Base-by-base conservation (phyloP, 2,329 filamentous ascomycete genomes). In the Alternaria sp. region DNA sequence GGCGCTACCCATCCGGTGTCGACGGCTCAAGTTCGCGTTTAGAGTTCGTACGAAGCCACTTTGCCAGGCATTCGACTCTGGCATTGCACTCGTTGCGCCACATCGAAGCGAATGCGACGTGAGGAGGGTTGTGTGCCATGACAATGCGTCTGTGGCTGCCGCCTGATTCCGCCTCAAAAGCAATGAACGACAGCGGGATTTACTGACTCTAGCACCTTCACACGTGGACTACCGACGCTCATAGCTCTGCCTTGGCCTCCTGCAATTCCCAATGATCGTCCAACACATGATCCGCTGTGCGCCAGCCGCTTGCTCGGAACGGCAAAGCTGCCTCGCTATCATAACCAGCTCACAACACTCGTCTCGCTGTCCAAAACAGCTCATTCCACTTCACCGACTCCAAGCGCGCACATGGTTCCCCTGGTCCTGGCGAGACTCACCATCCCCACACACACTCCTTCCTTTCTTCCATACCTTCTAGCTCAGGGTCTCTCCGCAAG, bases 1-100 rank as follows among this genome's bases (percentile, higher is more conserved):
- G 64, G 62, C 69, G 59, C 67, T 68, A 68, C 64, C 59, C 54
- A 53, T 59, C 55, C 56, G 67, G 65, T 56, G 60, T 58, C 55
- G 53, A 64, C 25, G 61, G 57, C 50, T 65, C 43, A 62, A 32
- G 43, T 50, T 56, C 59, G 59, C 60, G 25, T 50, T 43, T 46
- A 43, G 46, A 61, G 47, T 46, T 70, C 65, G 66, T 67, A 69
- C 69, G 64, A 70, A 45, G 50, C 55, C 40, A 52, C 49, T 25
- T 26, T 28, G 47, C 47, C 43, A 44, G 43, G 28, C 30, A 53
- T 58, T 43, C 40, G 30, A 56, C 28, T 49, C 28, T 59, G 51
- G 50, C 44, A 56, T 19, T 30, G 51, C 13, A 19, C 55, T 13
- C 50, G 45, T 46, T 50, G 51, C 50, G 61, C 54, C 51, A 63